Percentiles rank a stretch among this genome's conserved stretches.
Conservation (phyloP, 1,284 basidiomycete genomes). For the Puccinia hordei region DNA sequence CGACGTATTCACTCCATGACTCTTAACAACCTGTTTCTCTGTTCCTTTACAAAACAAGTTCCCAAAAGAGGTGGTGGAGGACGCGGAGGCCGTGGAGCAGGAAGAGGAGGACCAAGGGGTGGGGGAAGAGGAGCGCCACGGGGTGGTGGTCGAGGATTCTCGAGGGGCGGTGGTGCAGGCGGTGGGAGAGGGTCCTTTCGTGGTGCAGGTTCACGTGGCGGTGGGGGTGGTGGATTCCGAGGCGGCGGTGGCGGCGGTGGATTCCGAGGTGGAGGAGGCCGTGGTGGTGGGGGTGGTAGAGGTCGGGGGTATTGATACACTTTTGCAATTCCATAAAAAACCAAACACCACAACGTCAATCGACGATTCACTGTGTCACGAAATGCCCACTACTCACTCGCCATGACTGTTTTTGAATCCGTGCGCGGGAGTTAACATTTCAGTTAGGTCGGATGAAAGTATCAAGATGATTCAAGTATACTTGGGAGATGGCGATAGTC, state of each 20-base stretch:
- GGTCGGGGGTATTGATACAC: constrained; percentile 61
- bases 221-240: constrained; percentile 56
- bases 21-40: constrained; percentile 18
- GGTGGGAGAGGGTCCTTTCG: constrained; percentile 22
- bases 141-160: constrained; percentile 60
- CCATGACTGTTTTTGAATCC: no score
- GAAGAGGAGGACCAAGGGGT: constrained; percentile 48
- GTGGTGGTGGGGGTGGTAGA: constrained; percentile 62
- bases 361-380: not conserved
- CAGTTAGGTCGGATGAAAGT: no score
- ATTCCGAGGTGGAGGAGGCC: constrained; percentile 62
- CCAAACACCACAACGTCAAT: not conserved
- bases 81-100: constrained; percentile 44
- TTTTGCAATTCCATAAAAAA: constrained; percentile 19
- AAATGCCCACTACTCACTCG: not conserved
- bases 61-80: constrained; percentile 59
- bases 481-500: no score
- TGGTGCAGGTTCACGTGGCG: constrained; percentile 51
- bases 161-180: constrained; percentile 16
- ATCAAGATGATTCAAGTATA: no score
- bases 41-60: constrained; percentile 26
- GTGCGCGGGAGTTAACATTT: no score
- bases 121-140: constrained; percentile 64
- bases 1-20: constrained; percentile 53
- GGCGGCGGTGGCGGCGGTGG: constrained; percentile 60